A percentile compares a stretch with the other conserved stretches of the same genome.
Conservation (phyloP, 352 stramenopile species). For the Globisporangium takayamanum region DNA sequence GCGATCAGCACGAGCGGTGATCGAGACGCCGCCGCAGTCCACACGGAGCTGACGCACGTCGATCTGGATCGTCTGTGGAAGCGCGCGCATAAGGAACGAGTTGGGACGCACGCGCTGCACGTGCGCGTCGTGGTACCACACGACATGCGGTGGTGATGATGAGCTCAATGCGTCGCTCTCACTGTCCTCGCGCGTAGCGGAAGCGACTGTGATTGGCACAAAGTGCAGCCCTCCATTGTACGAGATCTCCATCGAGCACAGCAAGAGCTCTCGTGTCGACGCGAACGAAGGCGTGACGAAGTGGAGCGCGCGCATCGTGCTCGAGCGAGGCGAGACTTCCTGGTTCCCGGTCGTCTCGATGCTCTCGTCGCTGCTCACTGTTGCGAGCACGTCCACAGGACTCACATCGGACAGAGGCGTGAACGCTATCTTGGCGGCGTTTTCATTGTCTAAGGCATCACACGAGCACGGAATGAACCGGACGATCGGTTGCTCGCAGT, state of each 20-base stretch:
- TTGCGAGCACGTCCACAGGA: background rate
- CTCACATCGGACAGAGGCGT: background rate
- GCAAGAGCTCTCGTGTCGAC: conserved; percentile 13
- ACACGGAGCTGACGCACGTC: conserved; percentile 26
- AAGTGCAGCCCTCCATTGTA: conserved; percentile 51
- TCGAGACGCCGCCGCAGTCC: conserved; percentile 8
- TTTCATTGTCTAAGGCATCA: background rate
- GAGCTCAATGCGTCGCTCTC: background rate
- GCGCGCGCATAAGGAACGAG: conserved; percentile 32
- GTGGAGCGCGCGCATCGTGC: conserved; percentile 9
- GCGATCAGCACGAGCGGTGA: conserved; percentile 9
- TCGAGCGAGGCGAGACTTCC: conserved; percentile 1
- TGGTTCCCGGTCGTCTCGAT: background rate
- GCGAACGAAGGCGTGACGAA: conserved; percentile 25
- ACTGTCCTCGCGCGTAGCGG: conserved; percentile 1
- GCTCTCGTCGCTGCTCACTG: background rate
- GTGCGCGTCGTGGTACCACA: conserved; percentile 40
- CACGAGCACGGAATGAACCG: conserved; percentile 30
- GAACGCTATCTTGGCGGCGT: background rate
- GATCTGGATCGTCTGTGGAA: conserved; percentile 35
- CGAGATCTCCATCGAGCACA: conserved; percentile 45
- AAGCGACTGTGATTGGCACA: conserved; percentile 21
- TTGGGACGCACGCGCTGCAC: conserved; percentile 41
- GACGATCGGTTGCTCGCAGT: conserved; percentile 24
- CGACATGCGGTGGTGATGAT: conserved; percentile 20